These are phyloP conservation scores for Penicillium samsonianum DNA, from an alignment of 495 filamentous ascomycete species.

Conservation along the genomic window DNA sequence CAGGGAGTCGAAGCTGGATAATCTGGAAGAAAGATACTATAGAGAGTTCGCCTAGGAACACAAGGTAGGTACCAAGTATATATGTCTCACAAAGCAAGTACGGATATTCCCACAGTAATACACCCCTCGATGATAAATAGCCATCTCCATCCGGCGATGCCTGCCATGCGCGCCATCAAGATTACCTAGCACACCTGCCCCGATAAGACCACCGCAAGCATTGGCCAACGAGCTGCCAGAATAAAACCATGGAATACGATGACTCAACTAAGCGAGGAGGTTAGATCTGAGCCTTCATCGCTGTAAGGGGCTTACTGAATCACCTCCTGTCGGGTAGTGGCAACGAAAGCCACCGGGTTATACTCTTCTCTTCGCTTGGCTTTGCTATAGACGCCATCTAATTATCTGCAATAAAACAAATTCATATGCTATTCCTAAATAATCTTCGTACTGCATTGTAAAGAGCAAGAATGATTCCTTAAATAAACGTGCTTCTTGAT, in stretches of 20 bases:
- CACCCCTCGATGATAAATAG: constrained; percentile 78
- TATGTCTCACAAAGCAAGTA: constrained; percentile 24
- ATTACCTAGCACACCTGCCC: constrained; percentile 50
- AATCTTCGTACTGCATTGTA: too few species aligned
- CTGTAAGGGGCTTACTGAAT: constrained; percentile 15
- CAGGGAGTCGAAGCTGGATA: constrained; percentile 75
- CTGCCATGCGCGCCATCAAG: constrained; percentile 52
- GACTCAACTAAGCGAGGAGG: constrained; percentile 21
- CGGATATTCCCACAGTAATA: constrained; percentile 33
- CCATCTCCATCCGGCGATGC: constrained; percentile 68
- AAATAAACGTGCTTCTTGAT: too few species aligned
- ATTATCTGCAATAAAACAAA: too few species aligned
- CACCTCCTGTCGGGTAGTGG: constrained; percentile 52
- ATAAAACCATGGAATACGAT: constrained; percentile 60
- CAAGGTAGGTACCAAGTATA: not conserved
- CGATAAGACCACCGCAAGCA: constrained; percentile 64
- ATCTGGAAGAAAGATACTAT: constrained; percentile 70
- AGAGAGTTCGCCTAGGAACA: constrained; percentile 28
- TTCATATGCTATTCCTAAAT: too few species aligned
- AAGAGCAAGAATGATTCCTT: too few species aligned
- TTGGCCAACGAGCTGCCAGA: constrained; percentile 63
- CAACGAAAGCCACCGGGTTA: too few species aligned
- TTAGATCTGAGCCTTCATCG: not conserved
- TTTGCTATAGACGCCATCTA: too few species aligned
- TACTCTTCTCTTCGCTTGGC: too few species aligned